phyloP scores from a whole-genome alignment of 2,329 filamentous ascomycete species.

The Hypoxylon sp. region DNA sequence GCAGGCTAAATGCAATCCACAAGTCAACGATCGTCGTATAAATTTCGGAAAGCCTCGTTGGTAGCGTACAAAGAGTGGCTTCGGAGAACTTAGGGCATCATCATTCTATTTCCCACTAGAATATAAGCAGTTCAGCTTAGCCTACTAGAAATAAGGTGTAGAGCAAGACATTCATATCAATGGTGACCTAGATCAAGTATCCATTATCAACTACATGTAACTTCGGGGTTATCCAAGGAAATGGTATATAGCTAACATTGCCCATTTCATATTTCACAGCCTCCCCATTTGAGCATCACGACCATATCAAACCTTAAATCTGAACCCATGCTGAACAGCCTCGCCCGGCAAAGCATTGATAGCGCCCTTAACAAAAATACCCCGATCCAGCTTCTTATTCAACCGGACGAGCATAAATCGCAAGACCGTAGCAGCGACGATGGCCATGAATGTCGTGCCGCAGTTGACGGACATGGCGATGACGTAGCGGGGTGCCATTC shows the following conservation, averaged over 20 bases:
- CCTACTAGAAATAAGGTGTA: not conserved
- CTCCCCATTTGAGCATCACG: not conserved
- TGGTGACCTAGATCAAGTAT: no score
- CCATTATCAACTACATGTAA: not conserved
- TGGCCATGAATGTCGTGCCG: constrained; percentile 73
- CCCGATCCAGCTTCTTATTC: constrained; percentile 78
- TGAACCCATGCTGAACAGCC: constrained; percentile 73
- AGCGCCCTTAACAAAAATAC: constrained; percentile 69
- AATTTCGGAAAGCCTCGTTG: not conserved
- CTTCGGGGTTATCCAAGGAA: not conserved
- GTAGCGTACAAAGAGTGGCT: no score
- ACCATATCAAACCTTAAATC: constrained; percentile 69
- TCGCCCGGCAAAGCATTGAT: constrained; percentile 70
- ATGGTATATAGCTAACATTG: not conserved
- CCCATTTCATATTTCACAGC: not conserved
- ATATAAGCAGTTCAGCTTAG: no score
- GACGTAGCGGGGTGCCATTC: constrained; percentile 60
- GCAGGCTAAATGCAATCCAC: not conserved
- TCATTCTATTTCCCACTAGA: no score
- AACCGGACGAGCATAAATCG: constrained; percentile 73
- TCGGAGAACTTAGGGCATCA: no score
- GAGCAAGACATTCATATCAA: no score
- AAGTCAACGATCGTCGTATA: not conserved
- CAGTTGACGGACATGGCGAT: constrained; percentile 79
- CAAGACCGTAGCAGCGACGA: constrained; percentile 73